Conservation (phyloP, 2,329 filamentous ascomycete species). For the Dryadomyces quercus-mongolicae region DNA sequence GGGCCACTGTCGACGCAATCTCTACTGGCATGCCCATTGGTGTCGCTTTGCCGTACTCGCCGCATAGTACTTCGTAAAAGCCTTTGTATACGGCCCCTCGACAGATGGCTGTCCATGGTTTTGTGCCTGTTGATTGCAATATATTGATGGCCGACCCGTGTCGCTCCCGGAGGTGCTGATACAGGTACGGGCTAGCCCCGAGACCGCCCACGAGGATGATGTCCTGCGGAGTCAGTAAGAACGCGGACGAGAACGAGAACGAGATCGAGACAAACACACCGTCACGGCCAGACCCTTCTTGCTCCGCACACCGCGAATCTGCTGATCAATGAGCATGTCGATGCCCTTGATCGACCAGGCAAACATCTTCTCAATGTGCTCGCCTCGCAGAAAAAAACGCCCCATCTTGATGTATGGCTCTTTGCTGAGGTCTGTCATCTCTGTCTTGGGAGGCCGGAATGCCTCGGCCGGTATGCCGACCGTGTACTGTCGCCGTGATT, state of each 20-base stretch:
- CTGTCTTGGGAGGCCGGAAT: slow-evolving; percentile 3
- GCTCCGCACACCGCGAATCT: slow-evolving; percentile 5
- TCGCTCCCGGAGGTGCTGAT: slow-evolving; percentile 22
- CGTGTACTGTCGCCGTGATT: slow-evolving; percentile 4
- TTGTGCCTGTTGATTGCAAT: slow-evolving; percentile 22
- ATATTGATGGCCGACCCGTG: slow-evolving; percentile 33
- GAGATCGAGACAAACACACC: too few relatives aligned
- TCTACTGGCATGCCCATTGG: slow-evolving; percentile 2
- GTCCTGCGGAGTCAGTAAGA: slow-evolving; percentile 16
- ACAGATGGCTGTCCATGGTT: slow-evolving; percentile 34
- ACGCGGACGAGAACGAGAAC: too few relatives aligned
- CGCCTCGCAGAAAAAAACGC: slow-evolving; percentile 15
- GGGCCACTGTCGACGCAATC: slow-evolving; percentile 8
- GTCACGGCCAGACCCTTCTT: slow-evolving; percentile 4
- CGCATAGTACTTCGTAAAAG: slow-evolving; percentile 3
- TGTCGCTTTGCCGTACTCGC: background rate
- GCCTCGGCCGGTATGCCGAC: slow-evolving; percentile 9
- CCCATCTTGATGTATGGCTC: slow-evolving; percentile 8
- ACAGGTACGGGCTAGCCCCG: slow-evolving; percentile 33
- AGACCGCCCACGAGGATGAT: slow-evolving; percentile 38
- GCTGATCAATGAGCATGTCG: slow-evolving; percentile 26
- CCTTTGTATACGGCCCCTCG: slow-evolving; percentile 37
- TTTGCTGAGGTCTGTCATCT: slow-evolving; percentile 5
- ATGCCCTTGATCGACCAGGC: slow-evolving; percentile 26
- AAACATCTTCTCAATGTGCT: slow-evolving; percentile 17